Evolutionary conservation across 2,329 filamentous ascomycete genomes (phyloP), one percentile per base, ranked within the genome.

Genomic region (Camillea tinctor): DNA sequence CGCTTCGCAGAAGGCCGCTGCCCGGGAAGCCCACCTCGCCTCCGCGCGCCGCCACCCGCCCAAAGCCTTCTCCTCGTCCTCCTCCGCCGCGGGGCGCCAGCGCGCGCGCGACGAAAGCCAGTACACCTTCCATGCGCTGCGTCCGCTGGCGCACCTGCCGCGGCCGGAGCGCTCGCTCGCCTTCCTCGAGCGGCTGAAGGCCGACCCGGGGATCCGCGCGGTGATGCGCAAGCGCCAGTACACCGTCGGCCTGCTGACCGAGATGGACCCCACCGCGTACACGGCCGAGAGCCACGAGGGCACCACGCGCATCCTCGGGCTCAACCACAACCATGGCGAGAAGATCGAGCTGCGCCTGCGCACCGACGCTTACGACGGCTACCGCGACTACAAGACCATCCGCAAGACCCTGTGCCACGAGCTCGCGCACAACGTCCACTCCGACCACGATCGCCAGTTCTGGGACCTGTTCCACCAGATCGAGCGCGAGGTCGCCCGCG

Each of bases 301-400:
- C 52, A 84, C 82, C n/a, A 88, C 88, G 54, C 84, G 92, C 51
- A 93, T 91, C 1, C 77, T 98, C 0, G 95, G 95, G 0, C 74
- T 98, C 49, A 99, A 99, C 72, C 82, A 92, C 11, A 97, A 98
- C 72, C 76, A 81, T 2, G 95, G 95, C 61, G 90, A 97, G 74
- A 91, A 92, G 1, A 97, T 99, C 59, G 93, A 98, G 80, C 76
- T 99, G 62, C 82, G 95, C 0, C 77, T 99, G 40, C 82, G 95
- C n/a, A 98, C 95, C 1, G 95, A 99, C 76, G 91, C 91, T 2
- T 92, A 95, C 73, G 93, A 97, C 73, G 95, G 95, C 0, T 98
- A 97, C 71, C 81, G 95, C 44, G 92, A 97, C 73, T 99, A 98
- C 77, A 89, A 89, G 68, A 93, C 90, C 0, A 96, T 99, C 54